These are phyloP conservation scores for Excoecaria cochinchinensis DNA, from an alignment of 345 rosid species.

Conservation along the genomic window DNA sequence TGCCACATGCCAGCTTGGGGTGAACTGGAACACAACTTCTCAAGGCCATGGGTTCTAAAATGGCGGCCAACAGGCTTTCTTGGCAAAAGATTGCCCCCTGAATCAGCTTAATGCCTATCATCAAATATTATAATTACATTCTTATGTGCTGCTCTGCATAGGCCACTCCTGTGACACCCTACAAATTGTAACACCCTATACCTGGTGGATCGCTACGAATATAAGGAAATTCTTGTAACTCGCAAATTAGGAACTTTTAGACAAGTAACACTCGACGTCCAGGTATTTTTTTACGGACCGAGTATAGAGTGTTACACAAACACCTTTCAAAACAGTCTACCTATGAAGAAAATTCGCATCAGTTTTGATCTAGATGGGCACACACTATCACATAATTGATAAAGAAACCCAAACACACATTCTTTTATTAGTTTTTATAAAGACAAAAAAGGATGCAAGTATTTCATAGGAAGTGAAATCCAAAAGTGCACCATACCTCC, in stretches of 20 bases:
- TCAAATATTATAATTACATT: background rate
- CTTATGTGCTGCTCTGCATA: background rate
- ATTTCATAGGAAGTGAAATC: background rate
- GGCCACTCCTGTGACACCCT: background rate
- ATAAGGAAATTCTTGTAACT: no score
- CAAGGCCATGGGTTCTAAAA: background rate
- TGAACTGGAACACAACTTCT: background rate
- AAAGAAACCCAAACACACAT: background rate
- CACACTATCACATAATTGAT: background rate
- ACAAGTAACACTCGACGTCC: no score
- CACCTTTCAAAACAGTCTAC: background rate
- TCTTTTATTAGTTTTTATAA: background rate
- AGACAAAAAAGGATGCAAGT: background rate
- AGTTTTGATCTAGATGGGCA: background rate
- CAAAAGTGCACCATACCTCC: conserved; percentile 57
- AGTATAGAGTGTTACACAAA: no score
- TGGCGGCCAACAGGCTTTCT: background rate
- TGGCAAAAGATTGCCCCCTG: background rate
- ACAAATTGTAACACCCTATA: no score
- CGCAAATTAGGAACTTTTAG: no score
- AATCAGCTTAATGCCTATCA: background rate
- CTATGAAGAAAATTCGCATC: background rate
- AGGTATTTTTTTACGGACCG: no score
- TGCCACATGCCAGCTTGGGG: background rate
- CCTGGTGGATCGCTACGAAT: no score